A percentile compares a stretch with the other conserved stretches of the same genome.
These are phyloP conservation scores for Malbranchea cinnamomea DNA, from an alignment of 2,329 filamentous ascomycete species.

Conservation along the genomic window DNA sequence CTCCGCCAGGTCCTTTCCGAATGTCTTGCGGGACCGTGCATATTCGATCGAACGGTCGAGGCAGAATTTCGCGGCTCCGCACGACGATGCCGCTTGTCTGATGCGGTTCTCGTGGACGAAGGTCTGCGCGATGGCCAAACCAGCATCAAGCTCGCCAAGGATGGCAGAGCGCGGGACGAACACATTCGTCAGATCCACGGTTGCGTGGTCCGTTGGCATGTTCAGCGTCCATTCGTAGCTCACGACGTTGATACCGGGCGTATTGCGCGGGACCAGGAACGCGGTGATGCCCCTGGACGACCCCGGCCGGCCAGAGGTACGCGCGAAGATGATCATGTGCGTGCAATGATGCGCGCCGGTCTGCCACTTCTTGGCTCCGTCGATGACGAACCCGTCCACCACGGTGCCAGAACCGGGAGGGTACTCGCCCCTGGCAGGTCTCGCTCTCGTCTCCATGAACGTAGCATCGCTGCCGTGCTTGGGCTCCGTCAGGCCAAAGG, in stretches of 20 bases:
- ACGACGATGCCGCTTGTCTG: constrained; percentile 46
- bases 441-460: constrained; percentile 43
- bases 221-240: constrained; percentile 52
- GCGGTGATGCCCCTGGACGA: constrained; percentile 43
- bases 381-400: constrained; percentile 32
- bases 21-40: constrained; percentile 39
- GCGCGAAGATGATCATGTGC: constrained; percentile 47
- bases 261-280: constrained; percentile 41
- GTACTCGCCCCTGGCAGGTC: constrained; percentile 26
- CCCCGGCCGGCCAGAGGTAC: constrained; percentile 40
- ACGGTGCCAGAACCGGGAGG: constrained; percentile 25
- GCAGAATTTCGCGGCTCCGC: constrained; percentile 46
- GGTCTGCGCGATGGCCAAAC: constrained; percentile 46
- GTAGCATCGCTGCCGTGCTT: constrained; percentile 49
- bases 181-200: constrained; percentile 42
- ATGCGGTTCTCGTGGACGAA: constrained; percentile 53
- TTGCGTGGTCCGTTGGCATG: constrained; percentile 53
- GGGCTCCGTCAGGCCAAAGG: constrained; percentile 49
- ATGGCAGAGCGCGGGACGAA: constrained; percentile 39
- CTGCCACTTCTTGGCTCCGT: constrained; percentile 50
- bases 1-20: constrained; percentile 40
- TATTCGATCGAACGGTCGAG: constrained; percentile 42
- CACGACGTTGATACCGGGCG: constrained; percentile 38
- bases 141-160: constrained; percentile 38
- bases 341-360: constrained; percentile 48